Evolutionary conservation across 139 green algal genomes (phyloP).

Genomic region (Coelastrella sp.): DNA sequence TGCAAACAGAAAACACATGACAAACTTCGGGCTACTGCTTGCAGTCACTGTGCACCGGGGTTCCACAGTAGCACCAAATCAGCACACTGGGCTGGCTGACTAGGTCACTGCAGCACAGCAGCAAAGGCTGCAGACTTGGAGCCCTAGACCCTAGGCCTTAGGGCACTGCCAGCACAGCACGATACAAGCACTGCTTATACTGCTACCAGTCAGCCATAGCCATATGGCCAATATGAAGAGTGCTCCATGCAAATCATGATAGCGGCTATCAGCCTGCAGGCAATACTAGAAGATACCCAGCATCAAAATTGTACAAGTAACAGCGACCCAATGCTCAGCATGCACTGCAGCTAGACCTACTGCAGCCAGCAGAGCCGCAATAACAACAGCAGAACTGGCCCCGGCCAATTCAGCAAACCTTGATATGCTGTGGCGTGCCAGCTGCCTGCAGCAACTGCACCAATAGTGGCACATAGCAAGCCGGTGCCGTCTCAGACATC

Average conservation of each 20-base stretch:
- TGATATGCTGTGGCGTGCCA: constrained; percentile 4
- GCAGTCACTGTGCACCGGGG: background rate
- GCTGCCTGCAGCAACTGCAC: constrained; percentile 30
- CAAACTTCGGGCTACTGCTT: constrained; percentile 17
- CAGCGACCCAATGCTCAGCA: no score
- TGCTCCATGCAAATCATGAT: background rate
- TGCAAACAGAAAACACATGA: no score
- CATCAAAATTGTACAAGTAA: no score
- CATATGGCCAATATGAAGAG: no score
- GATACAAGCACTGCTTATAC: background rate
- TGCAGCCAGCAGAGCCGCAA: background rate
- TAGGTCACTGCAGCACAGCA: background rate
- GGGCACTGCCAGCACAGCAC: background rate
- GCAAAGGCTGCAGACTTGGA: constrained; percentile 38
- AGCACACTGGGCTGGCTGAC: background rate
- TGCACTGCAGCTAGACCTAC: no score
- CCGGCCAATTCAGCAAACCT: constrained; percentile 8
- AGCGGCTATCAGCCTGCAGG: background rate
- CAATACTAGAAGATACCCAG: background rate
- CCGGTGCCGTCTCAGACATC: constrained; percentile 26
- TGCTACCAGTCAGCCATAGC: no score
- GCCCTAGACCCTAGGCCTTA: background rate
- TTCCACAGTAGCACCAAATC: background rate
- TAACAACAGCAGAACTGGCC: no score
- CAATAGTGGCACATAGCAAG: constrained; percentile 39